phyloP scores from a whole-genome alignment of 306 rosid genomes.

The Prosopis cineraria region DNA sequence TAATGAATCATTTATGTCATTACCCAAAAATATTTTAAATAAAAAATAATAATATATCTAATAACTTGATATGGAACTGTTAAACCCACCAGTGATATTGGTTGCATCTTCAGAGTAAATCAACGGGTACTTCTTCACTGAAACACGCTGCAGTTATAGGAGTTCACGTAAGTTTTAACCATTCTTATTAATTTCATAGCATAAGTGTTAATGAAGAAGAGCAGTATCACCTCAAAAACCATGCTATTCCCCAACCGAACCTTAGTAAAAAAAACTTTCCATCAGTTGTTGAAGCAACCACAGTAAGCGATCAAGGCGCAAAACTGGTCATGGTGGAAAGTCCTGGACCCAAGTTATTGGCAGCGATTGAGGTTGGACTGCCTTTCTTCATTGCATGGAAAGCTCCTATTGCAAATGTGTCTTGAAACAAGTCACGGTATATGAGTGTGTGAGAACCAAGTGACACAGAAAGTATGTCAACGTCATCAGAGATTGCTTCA shows the following conservation, averaged over 20 bases:
- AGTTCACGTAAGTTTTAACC: not conserved
- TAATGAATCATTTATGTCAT: too few species aligned
- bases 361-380: constrained; percentile 41
- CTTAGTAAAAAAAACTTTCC: constrained; percentile 35
- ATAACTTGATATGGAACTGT: constrained; percentile 11
- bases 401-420: constrained; percentile 42
- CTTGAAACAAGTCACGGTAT: not conserved
- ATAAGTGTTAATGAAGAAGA: not conserved
- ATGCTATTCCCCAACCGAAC: constrained; percentile 39
- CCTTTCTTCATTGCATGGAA: constrained; percentile 50
- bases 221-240: not conserved
- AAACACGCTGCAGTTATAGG: constrained; percentile 34
- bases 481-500: constrained; percentile 53
- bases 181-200: not conserved
- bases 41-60: not conserved
- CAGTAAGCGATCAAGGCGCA: constrained; percentile 54
- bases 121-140: constrained; percentile 44
- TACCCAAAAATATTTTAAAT: too few species aligned
- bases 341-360: constrained; percentile 44
- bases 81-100: not conserved
- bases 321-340: not conserved
- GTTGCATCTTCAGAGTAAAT: constrained; percentile 47
- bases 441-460: not conserved
- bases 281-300: constrained; percentile 48
- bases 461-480: constrained; percentile 51